Base-by-base conservation (phyloP, 495 filamentous ascomycete species). In the Opeltia flavorubescens region DNA sequence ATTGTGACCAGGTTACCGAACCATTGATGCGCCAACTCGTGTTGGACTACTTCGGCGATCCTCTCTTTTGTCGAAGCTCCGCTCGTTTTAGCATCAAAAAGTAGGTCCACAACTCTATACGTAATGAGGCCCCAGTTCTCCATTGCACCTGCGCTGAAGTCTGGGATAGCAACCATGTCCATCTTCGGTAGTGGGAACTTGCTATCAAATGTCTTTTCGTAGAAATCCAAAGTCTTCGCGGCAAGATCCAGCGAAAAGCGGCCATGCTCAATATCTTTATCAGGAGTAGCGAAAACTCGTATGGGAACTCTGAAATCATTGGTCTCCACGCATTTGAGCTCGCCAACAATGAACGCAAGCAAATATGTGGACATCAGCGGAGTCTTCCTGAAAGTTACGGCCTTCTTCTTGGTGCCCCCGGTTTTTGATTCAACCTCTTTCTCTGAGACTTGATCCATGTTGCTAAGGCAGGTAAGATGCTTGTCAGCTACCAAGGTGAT, bases 111-210 rank as follows among this genome's bases (percentile, higher is more conserved):
- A 20, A 89, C 80, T 47, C 89, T 79, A 68, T 95, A 96, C 17
- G 89, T 98, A 50, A 98, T 79, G 47, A 96, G 66, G 58, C 91
- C 91, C 91, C 91, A 98, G 66, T 98, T 98, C 74, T 98, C 91
- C 91, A 98, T 98, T 43, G 91, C 91, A 45, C 88, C 91, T 23
- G 86, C 83, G 49, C 75, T 78, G 61, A 95, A 95, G 62, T 96
- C 89, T 21, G 89, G 91, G 60, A 98, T 86, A 42, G 89, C 91
- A 55, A 95, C 83, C 83, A 95, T 91, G 66, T 98, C 91, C 87
- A 95, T 94, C 71, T 98, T 98, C n/a, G 72, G 69, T 39, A 76
- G 55, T 2, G 72, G 72, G 58, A 72, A 72, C 5, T 67, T 60
- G 49, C 54, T 71, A 43, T 75, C 67, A 47, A 77, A 76, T 17